Evolutionary conservation across 192 early-diverging fungal genomes (phyloP).

Genomic region (Backusella morwellensis): DNA sequence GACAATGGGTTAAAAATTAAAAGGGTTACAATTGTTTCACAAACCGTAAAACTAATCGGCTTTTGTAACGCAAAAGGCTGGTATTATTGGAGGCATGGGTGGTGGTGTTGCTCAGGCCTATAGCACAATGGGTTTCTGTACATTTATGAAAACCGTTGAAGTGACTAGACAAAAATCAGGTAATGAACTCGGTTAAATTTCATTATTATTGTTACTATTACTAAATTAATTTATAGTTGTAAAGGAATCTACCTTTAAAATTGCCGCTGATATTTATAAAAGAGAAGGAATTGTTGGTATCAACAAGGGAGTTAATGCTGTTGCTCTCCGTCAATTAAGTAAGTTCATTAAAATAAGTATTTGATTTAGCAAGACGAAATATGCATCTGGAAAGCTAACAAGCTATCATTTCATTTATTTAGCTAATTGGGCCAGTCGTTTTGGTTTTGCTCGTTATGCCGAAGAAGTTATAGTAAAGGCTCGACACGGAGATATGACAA

Average conservation of each 20-base stretch:
- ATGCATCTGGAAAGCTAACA: background rate
- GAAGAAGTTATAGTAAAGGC: constrained; percentile 67
- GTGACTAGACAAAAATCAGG: constrained; percentile 91
- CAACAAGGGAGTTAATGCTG: constrained; percentile 98
- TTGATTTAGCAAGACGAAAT: background rate
- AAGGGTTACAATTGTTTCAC: background rate
- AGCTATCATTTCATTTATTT: background rate
- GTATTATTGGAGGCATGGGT: constrained; percentile 87
- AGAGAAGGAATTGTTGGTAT: constrained; percentile 93
- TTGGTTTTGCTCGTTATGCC: constrained; percentile 76
- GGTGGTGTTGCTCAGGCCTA: constrained; percentile 95
- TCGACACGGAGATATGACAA: constrained; percentile 36
- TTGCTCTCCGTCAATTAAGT: constrained; percentile 85
- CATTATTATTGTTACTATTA: background rate
- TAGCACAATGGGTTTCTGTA: constrained; percentile 99
- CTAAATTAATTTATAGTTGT: constrained; percentile 25
- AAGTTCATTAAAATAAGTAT: background rate
- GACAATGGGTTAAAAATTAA: background rate
- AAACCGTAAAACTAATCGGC: background rate
- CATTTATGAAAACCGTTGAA: constrained; percentile 98
- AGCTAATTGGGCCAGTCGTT: constrained; percentile 97
- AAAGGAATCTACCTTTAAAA: constrained; percentile 70
- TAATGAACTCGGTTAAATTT: background rate
- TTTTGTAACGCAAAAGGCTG: constrained; percentile 46
- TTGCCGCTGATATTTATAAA: constrained; percentile 88